These are phyloP conservation scores for Trichophaea hybrida DNA, from an alignment of 2,329 filamentous ascomycete genomes.

Conservation along the genomic window DNA sequence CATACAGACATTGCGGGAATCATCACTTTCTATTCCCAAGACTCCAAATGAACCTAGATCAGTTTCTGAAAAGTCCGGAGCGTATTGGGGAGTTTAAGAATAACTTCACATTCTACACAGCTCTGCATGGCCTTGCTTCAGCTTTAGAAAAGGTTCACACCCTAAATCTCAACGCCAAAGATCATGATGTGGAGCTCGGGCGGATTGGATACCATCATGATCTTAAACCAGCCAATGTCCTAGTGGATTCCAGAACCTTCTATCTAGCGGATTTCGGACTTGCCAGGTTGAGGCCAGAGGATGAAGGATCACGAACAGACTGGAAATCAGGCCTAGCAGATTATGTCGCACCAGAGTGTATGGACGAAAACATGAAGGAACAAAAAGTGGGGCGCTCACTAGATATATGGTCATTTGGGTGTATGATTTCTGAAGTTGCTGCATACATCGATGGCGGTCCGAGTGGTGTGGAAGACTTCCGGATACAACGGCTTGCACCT, in stretches of 20 bases:
- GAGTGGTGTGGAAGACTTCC: background rate
- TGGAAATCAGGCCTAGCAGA: conserved; percentile 8
- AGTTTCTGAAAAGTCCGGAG: conserved; percentile 8
- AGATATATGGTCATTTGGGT: background rate
- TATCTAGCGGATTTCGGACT: conserved; percentile 27
- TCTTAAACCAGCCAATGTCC: conserved; percentile 24
- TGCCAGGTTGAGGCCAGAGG: conserved; percentile 10
- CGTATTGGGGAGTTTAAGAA: conserved; percentile 5
- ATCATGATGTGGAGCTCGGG: conserved; percentile 13
- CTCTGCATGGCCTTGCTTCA: conserved; percentile 24
- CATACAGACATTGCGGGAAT: conserved; percentile 16
- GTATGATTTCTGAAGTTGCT: background rate
- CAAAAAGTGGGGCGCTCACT: background rate
- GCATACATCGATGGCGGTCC: background rate
- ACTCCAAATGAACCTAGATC: conserved; percentile 12
- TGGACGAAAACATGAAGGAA: conserved; percentile 3
- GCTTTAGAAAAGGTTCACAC: conserved; percentile 20
- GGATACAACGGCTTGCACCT: background rate
- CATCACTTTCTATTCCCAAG: conserved; percentile 22
- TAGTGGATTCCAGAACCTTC: conserved; percentile 21
- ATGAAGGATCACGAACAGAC: conserved; percentile 13
- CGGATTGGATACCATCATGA: conserved; percentile 28
- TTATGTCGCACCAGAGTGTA: conserved; percentile 26
- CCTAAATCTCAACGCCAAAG: background rate
- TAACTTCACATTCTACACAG: conserved; percentile 17